Percentiles rank a stretch among this genome's conserved stretches.
phyloP scores from a whole-genome alignment of 768 basidiomycete species.

The Serendipita sp. region DNA sequence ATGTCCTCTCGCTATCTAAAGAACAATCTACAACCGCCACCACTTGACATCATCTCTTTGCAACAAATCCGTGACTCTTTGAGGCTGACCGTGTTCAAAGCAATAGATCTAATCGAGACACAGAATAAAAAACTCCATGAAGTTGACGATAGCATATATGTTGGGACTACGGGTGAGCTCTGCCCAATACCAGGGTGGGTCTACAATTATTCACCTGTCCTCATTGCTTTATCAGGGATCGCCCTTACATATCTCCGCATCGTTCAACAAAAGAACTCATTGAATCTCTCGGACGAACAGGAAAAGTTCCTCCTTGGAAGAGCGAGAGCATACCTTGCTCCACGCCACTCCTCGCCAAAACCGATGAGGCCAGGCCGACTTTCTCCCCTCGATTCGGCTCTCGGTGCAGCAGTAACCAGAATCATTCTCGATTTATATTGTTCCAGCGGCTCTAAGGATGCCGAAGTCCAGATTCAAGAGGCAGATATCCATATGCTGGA shows the following conservation, averaged over 20 bases:
- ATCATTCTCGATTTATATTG: background rate
- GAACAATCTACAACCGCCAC: no score
- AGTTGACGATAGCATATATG: background rate
- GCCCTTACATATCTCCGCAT: slow-evolving; percentile 10
- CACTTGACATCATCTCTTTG: no score
- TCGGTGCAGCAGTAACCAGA: background rate
- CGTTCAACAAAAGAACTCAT: background rate
- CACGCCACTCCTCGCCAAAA: background rate
- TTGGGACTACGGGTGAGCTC: background rate
- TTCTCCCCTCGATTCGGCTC: background rate
- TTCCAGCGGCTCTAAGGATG: background rate
- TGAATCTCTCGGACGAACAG: slow-evolving; percentile 1
- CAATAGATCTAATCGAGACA: no score
- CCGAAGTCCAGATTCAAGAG: no score
- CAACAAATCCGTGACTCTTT: no score
- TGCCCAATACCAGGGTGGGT: background rate
- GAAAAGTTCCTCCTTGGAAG: background rate
- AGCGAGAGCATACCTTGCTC: slow-evolving; percentile 2
- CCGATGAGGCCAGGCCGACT: background rate
- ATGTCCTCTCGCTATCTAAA: no score
- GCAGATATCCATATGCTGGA: background rate
- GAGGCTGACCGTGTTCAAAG: no score
- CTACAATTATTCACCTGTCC: no score
- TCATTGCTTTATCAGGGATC: background rate
- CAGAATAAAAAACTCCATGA: background rate